These are phyloP conservation scores for Fonsecaea erecta DNA, from an alignment of 2,329 filamentous ascomycete genomes.

Conservation along the genomic window DNA sequence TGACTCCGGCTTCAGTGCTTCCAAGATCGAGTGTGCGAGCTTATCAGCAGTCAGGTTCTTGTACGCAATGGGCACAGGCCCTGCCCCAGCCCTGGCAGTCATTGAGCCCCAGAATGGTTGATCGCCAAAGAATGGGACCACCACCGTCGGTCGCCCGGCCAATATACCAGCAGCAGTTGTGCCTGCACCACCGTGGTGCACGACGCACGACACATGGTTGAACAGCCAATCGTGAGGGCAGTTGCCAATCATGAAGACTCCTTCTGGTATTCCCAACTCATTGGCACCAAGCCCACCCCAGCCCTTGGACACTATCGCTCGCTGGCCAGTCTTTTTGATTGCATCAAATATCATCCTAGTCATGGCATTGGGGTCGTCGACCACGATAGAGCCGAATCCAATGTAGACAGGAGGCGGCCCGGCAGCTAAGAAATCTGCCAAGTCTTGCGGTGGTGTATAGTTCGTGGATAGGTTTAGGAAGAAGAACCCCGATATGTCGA, in stretches of 20 bases:
- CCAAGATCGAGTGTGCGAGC: conserved; percentile 66
- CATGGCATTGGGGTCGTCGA: conserved; percentile 73
- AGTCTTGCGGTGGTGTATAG: conserved; percentile 68
- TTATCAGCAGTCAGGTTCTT: conserved; percentile 69
- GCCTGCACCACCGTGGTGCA: conserved; percentile 86
- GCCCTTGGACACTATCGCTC: conserved; percentile 82
- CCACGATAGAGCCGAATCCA: conserved; percentile 81
- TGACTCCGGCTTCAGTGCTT: conserved; percentile 65
- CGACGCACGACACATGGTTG: conserved; percentile 76
- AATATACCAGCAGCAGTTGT: conserved; percentile 87
- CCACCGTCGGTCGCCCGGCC: conserved; percentile 76
- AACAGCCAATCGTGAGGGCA: conserved; percentile 91
- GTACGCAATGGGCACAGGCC: conserved; percentile 71
- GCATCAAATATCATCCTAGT: conserved; percentile 75
- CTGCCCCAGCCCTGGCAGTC: conserved; percentile 72
- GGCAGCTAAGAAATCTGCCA: conserved; percentile 68
- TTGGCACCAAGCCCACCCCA: conserved; percentile 85
- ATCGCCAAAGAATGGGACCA: conserved; percentile 86
- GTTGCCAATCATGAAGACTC: conserved; percentile 82
- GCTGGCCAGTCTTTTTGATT: conserved; percentile 67
- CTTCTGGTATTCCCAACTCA: conserved; percentile 69
- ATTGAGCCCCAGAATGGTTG: conserved; percentile 84
- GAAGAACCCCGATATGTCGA: conserved; percentile 76
- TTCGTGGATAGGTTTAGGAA: conserved; percentile 71
- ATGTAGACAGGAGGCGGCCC: conserved; percentile 79